Evolutionary conservation across 306 rosid species (phyloP).

Genomic region (Pterocarpus santalinus): DNA sequence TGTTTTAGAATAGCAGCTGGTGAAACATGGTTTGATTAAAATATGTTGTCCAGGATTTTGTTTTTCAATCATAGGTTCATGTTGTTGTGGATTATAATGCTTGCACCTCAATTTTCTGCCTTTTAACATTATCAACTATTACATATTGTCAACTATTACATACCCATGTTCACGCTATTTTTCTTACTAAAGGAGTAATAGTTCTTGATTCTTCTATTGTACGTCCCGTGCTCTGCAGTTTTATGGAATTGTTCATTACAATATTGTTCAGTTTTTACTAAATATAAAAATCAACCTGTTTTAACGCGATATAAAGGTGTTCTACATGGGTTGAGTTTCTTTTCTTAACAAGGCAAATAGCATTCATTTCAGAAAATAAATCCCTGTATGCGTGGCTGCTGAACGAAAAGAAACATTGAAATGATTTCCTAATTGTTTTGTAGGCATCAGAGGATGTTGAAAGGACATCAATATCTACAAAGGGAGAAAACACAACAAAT

Average conservation of each 20-base stretch:
- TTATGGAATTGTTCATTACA: constrained; percentile 39
- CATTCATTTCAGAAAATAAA: neutral
- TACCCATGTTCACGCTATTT: constrained; percentile 35
- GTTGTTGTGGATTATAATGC: constrained; percentile 35
- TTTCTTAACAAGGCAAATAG: constrained; percentile 24
- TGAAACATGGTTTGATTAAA: constrained; percentile 49
- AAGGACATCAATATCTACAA: too few relatives aligned
- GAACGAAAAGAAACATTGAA: constrained; percentile 33
- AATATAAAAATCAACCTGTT: constrained; percentile 30
- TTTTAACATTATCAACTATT: too few relatives aligned
- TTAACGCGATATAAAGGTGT: constrained; percentile 14
- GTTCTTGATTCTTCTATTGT: constrained; percentile 37
- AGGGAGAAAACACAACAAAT: too few relatives aligned
- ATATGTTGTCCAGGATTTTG: constrained; percentile 7
- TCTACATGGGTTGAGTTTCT: constrained; percentile 31
- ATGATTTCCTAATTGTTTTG: constrained; percentile 49
- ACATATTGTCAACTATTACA: constrained; percentile 29
- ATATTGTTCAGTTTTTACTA: constrained; percentile 8
- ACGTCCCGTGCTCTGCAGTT: constrained; percentile 20
- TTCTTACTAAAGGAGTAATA: constrained; percentile 23
- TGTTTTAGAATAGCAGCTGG: constrained; percentile 91
- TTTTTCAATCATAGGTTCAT: constrained; percentile 29
- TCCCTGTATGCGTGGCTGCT: constrained; percentile 24
- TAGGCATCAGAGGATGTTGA: too few relatives aligned
- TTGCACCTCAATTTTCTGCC: constrained; percentile 37